Evolutionary conservation across 306 rosid genomes (phyloP).

Genomic region (Cicer judaicum): DNA sequence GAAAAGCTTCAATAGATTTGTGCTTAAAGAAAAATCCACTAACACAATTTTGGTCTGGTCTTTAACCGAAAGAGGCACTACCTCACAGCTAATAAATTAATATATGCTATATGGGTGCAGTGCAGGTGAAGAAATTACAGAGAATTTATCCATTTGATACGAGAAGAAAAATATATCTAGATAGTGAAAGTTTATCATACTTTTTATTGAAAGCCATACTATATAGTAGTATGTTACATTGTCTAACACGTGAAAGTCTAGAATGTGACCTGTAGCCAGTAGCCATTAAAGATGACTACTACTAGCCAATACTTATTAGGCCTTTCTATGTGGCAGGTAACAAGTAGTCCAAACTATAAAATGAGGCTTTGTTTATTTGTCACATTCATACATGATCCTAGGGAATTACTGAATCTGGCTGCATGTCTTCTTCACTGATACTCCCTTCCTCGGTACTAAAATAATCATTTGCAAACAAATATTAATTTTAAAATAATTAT

Average conservation of each 20-base stretch:
- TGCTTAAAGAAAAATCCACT: conserved; percentile 23
- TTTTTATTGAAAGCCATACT: background rate
- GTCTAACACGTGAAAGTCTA: conserved; percentile 35
- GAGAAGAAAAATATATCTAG: conserved; percentile 13
- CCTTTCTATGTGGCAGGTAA: background rate
- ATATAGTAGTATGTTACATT: conserved; percentile 13
- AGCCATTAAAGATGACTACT: conserved; percentile 25
- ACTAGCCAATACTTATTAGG: conserved; percentile 9
- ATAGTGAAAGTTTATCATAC: conserved; percentile 25
- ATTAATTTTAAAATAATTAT: too few relatives aligned
- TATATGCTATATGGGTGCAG: conserved; percentile 23
- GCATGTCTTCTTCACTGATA: background rate
- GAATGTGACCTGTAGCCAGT: conserved; percentile 11
- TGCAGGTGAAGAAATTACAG: conserved; percentile 32
- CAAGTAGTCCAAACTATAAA: background rate
- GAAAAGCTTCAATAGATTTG: conserved; percentile 9
- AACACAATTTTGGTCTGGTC: conserved; percentile 22
- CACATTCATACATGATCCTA: background rate
- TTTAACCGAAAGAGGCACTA: conserved; percentile 11
- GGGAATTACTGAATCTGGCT: background rate
- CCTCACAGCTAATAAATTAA: conserved; percentile 35
- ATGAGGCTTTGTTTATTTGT: background rate
- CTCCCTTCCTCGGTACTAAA: too few relatives aligned
- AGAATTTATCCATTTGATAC: background rate
- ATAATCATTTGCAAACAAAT: too few relatives aligned